These are phyloP conservation scores for Populus hybrid DNA, from an alignment of 441 rosid genomes.

Conservation along the genomic window DNA sequence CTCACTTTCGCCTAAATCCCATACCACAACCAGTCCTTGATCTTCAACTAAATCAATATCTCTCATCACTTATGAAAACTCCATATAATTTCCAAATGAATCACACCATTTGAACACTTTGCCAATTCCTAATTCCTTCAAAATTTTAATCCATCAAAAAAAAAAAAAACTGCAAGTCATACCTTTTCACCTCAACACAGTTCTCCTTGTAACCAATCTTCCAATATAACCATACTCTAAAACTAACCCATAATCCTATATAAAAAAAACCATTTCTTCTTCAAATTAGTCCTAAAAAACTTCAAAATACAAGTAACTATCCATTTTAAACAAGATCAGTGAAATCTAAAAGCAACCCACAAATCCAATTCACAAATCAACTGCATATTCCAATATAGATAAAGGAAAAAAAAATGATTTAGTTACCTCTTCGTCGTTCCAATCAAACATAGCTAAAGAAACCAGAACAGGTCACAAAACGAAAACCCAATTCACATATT, in stretches of 20 bases:
- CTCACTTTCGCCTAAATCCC: not conserved
- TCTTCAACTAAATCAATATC: no score
- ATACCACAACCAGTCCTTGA: not conserved
- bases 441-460: conserved; percentile 84
- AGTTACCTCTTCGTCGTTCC: conserved; percentile 98
- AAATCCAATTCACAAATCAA: not conserved
- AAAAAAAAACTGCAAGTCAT: not conserved
- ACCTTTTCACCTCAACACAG: not conserved
- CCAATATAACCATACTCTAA: not conserved
- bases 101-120: not conserved
- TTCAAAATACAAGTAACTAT: not conserved
- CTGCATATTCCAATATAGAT: not conserved
- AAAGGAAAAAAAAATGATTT: not conserved
- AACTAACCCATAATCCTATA: not conserved
- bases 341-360: not conserved
- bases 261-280: not conserved
- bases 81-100: not conserved
- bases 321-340: not conserved
- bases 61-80: no score
- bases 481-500: conserved; percentile 13
- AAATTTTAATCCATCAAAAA: not conserved
- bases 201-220: not conserved
- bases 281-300: not conserved
- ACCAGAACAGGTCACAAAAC: conserved; percentile 14
- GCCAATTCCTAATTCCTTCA: not conserved